Evolutionary conservation across 2,329 filamentous ascomycete genomes (phyloP), one percentile per base, ranked within the genome.

Genomic region (Ophiocordyceps camponoti-leonardi): DNA sequence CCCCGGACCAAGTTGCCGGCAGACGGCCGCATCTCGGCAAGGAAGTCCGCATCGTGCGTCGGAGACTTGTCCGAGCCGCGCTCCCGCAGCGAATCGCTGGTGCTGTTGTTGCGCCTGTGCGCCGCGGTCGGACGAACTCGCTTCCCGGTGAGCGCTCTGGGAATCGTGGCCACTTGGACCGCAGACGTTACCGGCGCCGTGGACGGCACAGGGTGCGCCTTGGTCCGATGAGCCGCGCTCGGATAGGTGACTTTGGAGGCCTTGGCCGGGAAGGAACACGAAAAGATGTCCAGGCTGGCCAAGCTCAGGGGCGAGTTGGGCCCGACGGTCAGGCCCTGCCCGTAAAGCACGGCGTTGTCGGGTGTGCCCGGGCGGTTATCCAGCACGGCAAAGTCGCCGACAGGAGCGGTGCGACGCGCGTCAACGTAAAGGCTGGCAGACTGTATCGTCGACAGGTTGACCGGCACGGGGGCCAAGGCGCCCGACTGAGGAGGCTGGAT

Each of bases 1-100:
- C 92, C 92, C 44, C 90, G 77, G 19, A 96, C 88, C 35, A 98
- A 74, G 51, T 83, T 90, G 11, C 88, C 86, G 4, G 82, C 79
- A 54, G 86, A 81, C 13, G 82, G 77, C 20, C 80, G 67, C 11
- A 79, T 71, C 50, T 81, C 70, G 14, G 79, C 61, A 16, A 26
- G 4, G 5, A 80, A 63, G 47, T 79, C 75, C 4, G 69, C 65
- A 20, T 73, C 73, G 50, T 72, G 74, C 50, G 68, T 67, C 2
- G 69, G 58, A 4, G 68, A 57, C 48, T 67, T 72, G 42, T 75
- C 72, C 6, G 62, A 61, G 20, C 60, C 75, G 63, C 66, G 80
- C 61, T 92, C 84, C 52, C 86, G 71, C 44, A 90, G 61, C 1
- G 88, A 90, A 62, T 95, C 86, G 0, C 83, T 85, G 54, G 92